Evolutionary conservation across 1,139 yeast genomes (phyloP), one percentile per base, ranked within the genome.

Genomic region (Candida glucosophila): DNA sequence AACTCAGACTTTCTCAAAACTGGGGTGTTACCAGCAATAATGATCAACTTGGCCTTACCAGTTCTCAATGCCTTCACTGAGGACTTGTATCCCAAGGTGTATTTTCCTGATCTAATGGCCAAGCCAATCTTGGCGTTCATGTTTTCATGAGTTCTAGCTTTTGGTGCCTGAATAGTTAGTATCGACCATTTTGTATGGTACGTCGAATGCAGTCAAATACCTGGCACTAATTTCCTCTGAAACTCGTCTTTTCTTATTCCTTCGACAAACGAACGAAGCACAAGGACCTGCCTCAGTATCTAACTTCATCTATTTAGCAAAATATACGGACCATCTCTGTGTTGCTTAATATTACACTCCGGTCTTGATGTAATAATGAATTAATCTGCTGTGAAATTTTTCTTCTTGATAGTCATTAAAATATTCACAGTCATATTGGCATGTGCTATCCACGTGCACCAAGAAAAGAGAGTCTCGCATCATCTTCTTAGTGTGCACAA

Each of bases 11-110:
- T 90, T 80, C 98, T 88, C 69, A 90, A 83, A 58, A 90, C 95
- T 73, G 98, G 98, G 59, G 98, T 88, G 93, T 90, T 90, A 66
- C 95, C 94, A 55, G 99, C 95, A 59, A 90, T 78, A 74, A 90
- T 80, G 62, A 90, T 76, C 69, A 90, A 80, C 83, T 92, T 90
- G 55, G 98, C 95, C 80, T 88, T 90, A 63, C 95, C 96, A 66
- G 83, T 85, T 77, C 99, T 88, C 68, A 90, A 77, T 53, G 97
- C 73, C 83, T 92, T 90, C 68, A 90, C 81, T 67, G 93, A 92
- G 51, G 96, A 85, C 77, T 90, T 90, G 95, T 86, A 92, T 63
- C 99, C 99, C 57, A 90, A 80, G 82, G 96, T 82, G 77, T 85
- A 90, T 74, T 90, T 90, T 77, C 99, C 99, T 56, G 97, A 88